Base-by-base conservation (phyloP, 2,329 filamentous ascomycete genomes). In the Pseudocercospora macadamiae region DNA sequence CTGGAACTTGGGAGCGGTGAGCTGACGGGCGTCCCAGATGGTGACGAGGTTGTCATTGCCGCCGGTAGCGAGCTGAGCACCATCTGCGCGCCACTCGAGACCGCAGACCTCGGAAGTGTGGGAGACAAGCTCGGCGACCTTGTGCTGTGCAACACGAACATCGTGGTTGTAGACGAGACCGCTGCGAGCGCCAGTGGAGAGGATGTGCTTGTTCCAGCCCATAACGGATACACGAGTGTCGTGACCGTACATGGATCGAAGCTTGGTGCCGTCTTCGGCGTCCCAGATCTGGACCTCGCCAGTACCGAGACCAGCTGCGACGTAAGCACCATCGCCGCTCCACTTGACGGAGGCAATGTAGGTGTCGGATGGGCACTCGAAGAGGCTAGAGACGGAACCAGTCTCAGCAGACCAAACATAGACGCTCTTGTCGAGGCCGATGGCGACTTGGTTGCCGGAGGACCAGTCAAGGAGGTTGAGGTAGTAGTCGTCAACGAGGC, bases 251-350 rank as follows among this genome's bases (percentile, higher is more conserved):
- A 99, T 99, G 83, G 92, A 97, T 75, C 95, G 93, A 60, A 99
- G 89, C 84, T 97, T 97, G 72, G 87, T 89, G 62, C 89, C 87
- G 76, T 99, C 95, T 70, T 96, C 90, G 25, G 97, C 93, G 71
- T 97, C 95, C 93, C 95, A 99, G 79, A 99, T 99, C 80, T 99
- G 95, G 34, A 99, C 91, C 76, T 99, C 95, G 60, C 95, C 95
- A 34, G 91, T 91, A 62, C 93, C 93, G 51, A 99, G 89, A 61
- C 95, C 95, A 67, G 97, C 93, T 64, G 93, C 89, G 65, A 99
- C 93, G 73, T 99, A 97, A 28, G 93, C 93, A 60, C 95, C 95
- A 71, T 99, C 95, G 51, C 90, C 91, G 63, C 93, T 97, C 95
- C 95, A 99, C 81, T 97, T 97, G 72, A 99, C 93, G 66, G 93